phyloP scores from a whole-genome alignment of 208 protist genomes.

The Jaenimonas drosophilae region DNA sequence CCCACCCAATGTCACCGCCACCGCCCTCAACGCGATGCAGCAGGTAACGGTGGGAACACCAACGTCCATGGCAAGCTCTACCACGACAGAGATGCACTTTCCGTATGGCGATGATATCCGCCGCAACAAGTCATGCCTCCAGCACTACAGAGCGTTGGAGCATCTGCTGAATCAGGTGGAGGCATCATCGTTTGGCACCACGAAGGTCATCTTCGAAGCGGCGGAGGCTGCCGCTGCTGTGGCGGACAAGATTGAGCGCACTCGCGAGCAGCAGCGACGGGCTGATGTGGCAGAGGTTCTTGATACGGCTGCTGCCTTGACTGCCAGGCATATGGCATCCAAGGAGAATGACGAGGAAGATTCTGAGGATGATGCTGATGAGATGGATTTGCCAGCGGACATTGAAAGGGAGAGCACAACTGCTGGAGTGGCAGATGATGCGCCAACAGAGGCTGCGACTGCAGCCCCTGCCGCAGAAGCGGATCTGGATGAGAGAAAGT shows the following conservation, averaged over 20 bases:
- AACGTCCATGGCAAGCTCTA: neutral
- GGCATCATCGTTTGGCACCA: constrained; percentile 25
- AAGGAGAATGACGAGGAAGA: no score
- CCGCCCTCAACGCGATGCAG: constrained; percentile 14
- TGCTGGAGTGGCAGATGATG: constrained; percentile 2
- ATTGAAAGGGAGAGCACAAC: constrained; percentile 3
- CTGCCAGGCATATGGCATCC: no score
- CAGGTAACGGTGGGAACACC: neutral
- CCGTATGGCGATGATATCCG: neutral
- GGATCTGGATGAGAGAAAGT: neutral
- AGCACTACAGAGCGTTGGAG: no score
- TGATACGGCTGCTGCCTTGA: no score
- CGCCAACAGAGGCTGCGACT: constrained; percentile 1
- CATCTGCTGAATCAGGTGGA: constrained; percentile 44
- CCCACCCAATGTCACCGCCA: constrained; percentile 20
- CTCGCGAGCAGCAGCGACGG: no score
- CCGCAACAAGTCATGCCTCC: no score
- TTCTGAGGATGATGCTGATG: no score
- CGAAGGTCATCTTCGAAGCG: constrained; percentile 18
- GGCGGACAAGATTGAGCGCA: no score
- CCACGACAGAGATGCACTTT: neutral
- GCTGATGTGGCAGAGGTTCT: no score
- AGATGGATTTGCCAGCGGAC: no score
- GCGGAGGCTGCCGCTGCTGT: constrained; percentile 10
- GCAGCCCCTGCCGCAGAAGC: neutral